Conservation (phyloP, 2,329 filamentous ascomycete species). For the Cercospora zeae-maydis region DNA sequence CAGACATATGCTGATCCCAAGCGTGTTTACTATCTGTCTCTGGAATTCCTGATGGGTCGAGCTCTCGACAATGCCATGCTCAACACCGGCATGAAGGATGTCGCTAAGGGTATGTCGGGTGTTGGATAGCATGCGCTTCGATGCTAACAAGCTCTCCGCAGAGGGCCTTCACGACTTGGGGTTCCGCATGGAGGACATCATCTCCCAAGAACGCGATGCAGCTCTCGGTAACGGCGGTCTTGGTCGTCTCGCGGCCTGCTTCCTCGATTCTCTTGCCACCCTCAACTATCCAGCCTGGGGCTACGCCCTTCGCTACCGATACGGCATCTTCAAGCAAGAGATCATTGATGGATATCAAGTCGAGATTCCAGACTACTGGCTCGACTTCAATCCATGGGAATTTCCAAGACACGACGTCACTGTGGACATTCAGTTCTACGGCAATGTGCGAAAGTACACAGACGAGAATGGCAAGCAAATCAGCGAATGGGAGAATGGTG, state of each 20-base stretch:
- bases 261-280: conserved; percentile 91
- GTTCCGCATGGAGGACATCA: conserved; percentile 94
- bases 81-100: conserved; percentile 83
- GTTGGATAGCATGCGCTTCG: background rate
- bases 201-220: conserved; percentile 91
- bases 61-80: conserved; percentile 98
- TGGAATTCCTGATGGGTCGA: conserved; percentile 97
- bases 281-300: conserved; percentile 97
- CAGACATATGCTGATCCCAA: conserved; percentile 90
- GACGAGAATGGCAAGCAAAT: conserved; percentile 70
- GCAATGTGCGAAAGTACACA: conserved; percentile 69
- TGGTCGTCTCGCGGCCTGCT: conserved; percentile 90
- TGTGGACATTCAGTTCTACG: conserved; percentile 96
- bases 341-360: conserved; percentile 98
- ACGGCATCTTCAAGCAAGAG: conserved; percentile 97
- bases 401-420: conserved; percentile 93
- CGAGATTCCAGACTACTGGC: conserved; percentile 97
- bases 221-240: conserved; percentile 94
- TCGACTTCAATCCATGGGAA: conserved; percentile 99
- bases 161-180: conserved; percentile 84
- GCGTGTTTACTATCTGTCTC: conserved; percentile 92
- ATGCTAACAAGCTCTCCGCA: conserved; percentile 39
- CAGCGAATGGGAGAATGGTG: conserved; percentile 83
- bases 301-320: conserved; percentile 91
- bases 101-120: conserved; percentile 64